Evolutionary conservation across 2,329 filamentous ascomycete genomes (phyloP).

Genomic region (Colletotrichum sp.): DNA sequence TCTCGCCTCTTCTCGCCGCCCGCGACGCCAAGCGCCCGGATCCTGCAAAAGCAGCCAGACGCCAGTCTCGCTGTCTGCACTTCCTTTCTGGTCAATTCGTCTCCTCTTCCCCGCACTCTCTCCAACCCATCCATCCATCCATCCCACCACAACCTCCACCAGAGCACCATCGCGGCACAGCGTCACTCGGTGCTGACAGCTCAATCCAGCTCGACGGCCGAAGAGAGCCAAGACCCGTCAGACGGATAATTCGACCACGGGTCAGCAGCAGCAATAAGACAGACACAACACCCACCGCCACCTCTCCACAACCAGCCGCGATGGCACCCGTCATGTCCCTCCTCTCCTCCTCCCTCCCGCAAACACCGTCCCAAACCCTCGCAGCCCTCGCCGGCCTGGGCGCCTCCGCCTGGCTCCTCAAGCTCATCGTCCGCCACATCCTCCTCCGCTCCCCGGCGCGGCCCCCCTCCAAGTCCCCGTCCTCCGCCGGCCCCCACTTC

Average conservation of each 20-base stretch:
- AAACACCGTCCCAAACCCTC: constrained; percentile 10
- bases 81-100: background rate
- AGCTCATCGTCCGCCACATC: constrained; percentile 17
- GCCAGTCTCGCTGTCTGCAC: background rate
- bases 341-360: constrained; percentile 2
- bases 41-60: background rate
- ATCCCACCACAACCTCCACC: background rate
- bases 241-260: background rate
- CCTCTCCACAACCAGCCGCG: background rate
- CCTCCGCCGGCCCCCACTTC: constrained; percentile 8
- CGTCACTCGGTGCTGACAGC: background rate
- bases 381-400: constrained; percentile 10
- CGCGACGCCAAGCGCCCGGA: background rate
- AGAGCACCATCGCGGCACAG: background rate
- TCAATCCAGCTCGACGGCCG: background rate
- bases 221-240: background rate
- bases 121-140: background rate
- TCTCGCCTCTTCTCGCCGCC: background rate
- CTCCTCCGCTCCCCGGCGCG: constrained; percentile 14
- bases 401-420: constrained; percentile 15
- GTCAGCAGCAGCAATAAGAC: background rate
- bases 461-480: constrained; percentile 1
- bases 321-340: background rate
- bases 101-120: background rate
- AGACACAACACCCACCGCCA: background rate